Base-by-base conservation (phyloP, 2,329 filamentous ascomycete species). In the Spiromastix sp. region DNA sequence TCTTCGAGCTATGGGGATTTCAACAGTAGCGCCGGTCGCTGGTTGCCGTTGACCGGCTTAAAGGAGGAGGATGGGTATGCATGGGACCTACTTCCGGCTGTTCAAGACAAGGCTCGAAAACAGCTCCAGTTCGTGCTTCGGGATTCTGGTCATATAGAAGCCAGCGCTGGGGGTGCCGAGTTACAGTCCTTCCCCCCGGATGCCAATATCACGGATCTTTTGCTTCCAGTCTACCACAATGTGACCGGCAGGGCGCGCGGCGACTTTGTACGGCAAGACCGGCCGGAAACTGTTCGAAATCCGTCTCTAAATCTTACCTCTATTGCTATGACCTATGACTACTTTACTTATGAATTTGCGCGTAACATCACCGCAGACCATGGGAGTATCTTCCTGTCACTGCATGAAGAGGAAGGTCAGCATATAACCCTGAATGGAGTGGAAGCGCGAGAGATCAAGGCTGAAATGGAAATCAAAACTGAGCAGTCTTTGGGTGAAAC, bases 31-130 rank as follows among this genome's bases (percentile, higher is more conserved):
- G 51, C 59, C 7, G 52, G 64, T 40, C 63, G 55, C 43, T 72
- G 64, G 68, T 60, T 86, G 40, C 85, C 85, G 47, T 64, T 94
- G 34, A 83, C 83, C 2, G 89, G 89, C 1, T 78, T 93, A 42
- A 73, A 81, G 32, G 64, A 75, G 30, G 71, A 77, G 13, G 82
- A 93, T 59, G 76, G 72, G 4, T 85, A 83, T 56, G 79, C 75
- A 2, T 95, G 87, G 87, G 72, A 79, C 21, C 69, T 85, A 38
- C 64, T 95, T 15, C 65, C 66, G 0, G 60, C 66, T 1, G 85
- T 87, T 39, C 77, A 74, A 52, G 62, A 77, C 40, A 72, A 73
- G 44, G 82, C 78, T 36, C 65, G 72, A 37, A 67, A 77, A 46
- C 79, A 71, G 43, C 52, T 70, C 13, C 52, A 49, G 32, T 50